Evolutionary conservation across 768 basidiomycete genomes (phyloP).

Genomic region (Tricholoma sp.): DNA sequence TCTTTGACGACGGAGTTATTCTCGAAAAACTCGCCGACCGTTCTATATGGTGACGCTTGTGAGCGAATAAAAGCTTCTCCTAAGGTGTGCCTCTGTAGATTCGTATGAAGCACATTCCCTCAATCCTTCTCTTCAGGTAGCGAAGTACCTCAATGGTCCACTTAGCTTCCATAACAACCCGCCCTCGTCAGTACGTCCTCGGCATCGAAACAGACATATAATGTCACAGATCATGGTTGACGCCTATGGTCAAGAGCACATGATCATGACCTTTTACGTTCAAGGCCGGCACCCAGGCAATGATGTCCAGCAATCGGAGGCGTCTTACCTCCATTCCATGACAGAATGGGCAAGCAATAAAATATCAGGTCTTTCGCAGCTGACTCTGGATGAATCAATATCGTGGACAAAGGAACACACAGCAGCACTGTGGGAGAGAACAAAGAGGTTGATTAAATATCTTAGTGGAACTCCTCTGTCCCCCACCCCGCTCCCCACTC

Average conservation of each 20-base stretch:
- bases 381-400: conserved; percentile 53
- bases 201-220: conserved; percentile 80
- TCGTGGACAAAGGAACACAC: conserved; percentile 40
- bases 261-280: conserved; percentile 81
- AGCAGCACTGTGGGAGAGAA: conserved; percentile 38
- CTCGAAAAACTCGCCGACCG: conserved; percentile 85
- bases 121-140: conserved; percentile 41
- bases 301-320: conserved; percentile 25
- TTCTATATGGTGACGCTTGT: conserved; percentile 63
- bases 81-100: conserved; percentile 29
- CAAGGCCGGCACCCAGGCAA: conserved; percentile 51
- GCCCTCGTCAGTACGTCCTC: conserved; percentile 67
- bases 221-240: conserved; percentile 75
- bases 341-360: conserved; percentile 39
- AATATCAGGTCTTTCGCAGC: conserved; percentile 35
- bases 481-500: conserved; percentile 24
- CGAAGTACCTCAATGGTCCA: conserved; percentile 62
- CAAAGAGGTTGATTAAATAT: conserved; percentile 62
- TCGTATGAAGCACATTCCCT: conserved; percentile 1
- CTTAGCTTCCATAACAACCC: conserved; percentile 79
- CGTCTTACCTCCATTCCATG: conserved; percentile 40
- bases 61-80: conserved; percentile 45
- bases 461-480: conserved; percentile 59
- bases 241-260: conserved; percentile 70
- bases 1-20: conserved; percentile 80